Evolutionary conservation across 192 early-diverging fungal genomes (phyloP).

Genomic region (Jimgerdemannia flammicorona): DNA sequence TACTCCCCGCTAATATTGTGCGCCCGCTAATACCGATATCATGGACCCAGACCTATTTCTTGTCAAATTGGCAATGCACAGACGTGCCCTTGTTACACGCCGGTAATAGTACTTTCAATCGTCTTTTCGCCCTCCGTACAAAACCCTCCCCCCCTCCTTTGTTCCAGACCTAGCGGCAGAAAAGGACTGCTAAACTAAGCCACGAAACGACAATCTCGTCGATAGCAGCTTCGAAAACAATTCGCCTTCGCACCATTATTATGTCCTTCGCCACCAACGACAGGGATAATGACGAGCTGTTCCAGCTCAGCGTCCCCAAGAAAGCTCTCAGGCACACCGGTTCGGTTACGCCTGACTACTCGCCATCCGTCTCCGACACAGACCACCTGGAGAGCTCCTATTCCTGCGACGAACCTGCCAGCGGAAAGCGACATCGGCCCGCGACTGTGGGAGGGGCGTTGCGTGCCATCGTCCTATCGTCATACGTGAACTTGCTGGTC

Average conservation of each 20-base stretch:
- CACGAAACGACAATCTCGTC: background rate
- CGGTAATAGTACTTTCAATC: too few relatives aligned
- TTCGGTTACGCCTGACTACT: background rate
- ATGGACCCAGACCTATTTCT: too few relatives aligned
- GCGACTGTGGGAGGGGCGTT: background rate
- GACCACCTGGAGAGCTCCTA: background rate
- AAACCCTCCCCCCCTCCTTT: too few relatives aligned
- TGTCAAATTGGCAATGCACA: too few relatives aligned
- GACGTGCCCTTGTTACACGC: too few relatives aligned
- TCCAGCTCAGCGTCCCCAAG: background rate
- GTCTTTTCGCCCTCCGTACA: too few relatives aligned
- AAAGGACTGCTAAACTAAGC: too few relatives aligned
- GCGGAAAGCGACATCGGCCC: background rate
- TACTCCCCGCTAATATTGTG: too few relatives aligned
- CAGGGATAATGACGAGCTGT: background rate
- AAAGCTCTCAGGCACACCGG: background rate
- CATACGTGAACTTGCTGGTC: conserved; percentile 67
- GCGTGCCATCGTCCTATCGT: conserved; percentile 29
- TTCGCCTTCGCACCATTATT: background rate
- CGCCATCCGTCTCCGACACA: background rate
- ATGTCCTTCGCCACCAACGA: background rate
- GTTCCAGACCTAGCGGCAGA: too few relatives aligned
- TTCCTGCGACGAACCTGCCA: background rate
- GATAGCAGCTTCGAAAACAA: background rate
- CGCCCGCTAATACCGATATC: too few relatives aligned